Evolutionary conservation across 371 early-diverging fungal species (phyloP).

Genomic region (Mucor plumbeus): DNA sequence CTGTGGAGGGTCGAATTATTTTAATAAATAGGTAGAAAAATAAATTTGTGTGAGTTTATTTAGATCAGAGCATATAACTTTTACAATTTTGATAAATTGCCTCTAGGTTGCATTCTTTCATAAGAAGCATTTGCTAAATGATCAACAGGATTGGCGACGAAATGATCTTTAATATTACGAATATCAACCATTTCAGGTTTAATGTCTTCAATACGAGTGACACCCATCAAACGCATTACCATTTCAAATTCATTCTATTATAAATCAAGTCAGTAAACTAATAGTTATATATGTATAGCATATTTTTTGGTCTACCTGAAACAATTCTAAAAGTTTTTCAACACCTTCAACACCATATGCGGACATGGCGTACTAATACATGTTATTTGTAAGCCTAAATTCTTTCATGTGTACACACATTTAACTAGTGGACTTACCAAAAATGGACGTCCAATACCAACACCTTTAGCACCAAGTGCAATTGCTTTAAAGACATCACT

Average conservation of each 20-base stretch:
- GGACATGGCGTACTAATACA: constrained; percentile 65
- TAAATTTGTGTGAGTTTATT: neutral
- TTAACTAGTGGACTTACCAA: constrained; percentile 44
- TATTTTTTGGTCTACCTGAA: constrained; percentile 53
- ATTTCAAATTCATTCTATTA: constrained; percentile 71
- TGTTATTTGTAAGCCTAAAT: neutral
- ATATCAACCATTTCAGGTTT: constrained; percentile 63
- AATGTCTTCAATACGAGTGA: constrained; percentile 63
- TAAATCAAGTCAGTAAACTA: neutral
- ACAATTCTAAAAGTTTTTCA: constrained; percentile 68
- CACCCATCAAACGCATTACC: constrained; percentile 80
- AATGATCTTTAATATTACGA: constrained; percentile 56
- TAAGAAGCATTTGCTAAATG: constrained; percentile 46
- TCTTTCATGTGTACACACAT: neutral
- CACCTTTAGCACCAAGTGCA: constrained; percentile 94
- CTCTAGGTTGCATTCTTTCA: constrained; percentile 48
- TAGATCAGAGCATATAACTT: neutral
- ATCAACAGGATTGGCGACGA: constrained; percentile 48
- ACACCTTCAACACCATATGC: constrained; percentile 84
- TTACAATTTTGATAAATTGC: constrained; percentile 42
- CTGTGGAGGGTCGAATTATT: too few relatives aligned
- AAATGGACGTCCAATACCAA: constrained; percentile 91
- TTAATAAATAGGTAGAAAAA: too few relatives aligned
- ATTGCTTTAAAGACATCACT: constrained; percentile 93
- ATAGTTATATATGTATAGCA: constrained; percentile 26